Base-by-base conservation (phyloP, 2,329 filamentous ascomycete species). In the Ophiostoma sp. region DNA sequence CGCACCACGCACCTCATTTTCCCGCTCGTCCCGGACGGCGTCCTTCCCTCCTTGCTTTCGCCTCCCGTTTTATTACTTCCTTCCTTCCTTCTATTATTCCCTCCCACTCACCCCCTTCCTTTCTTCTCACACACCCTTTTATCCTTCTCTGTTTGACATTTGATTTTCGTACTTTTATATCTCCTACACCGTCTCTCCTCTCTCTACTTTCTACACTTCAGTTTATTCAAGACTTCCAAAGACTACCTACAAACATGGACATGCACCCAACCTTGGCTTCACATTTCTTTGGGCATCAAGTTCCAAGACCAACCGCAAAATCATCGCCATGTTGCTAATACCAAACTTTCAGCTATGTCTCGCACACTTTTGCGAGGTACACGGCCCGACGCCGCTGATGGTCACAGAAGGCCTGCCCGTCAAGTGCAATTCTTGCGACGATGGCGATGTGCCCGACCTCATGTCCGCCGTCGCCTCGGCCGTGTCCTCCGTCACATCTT, bases 301-400 rank as follows among this genome's bases (percentile, higher is more conserved):
- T 28, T 63, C 36, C 39, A 33, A 25, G 69, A 33, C 69, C 69
- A 57, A 48, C 17, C 59, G 22, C 70, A 69, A 12, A 3, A 22
- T 33, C 55, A 45, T 52, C 63, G 72, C 31, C 73, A 79, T 76
- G 75, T 79, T 83, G 79, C 83, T 85, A 78, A 85, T 80, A 28
- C 78, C 80, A 19, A 77, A 80, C 69, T 76, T 89, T 74, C 87
- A 92, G 90, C 83, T 92, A 79, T 91, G 89, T 80, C 85, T 92
- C 78, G 90, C 90, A 78, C 90, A 92, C 80, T 92, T 91, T 79
- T 92, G 90, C 85, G 90, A 92, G 80, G 85, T 88, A 75, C 90
- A 92, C 82, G 90, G 90, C 75, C 90, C 90, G 68, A 92, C 90
- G 64, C 90, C 90, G 69, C 81, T 92, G 74, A 91, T 92, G 87